Evolutionary conservation across 2,329 filamentous ascomycete genomes (phyloP), one percentile per base, ranked within the genome.

Genomic region (Gnomoniopsis smithogilvyi): DNA sequence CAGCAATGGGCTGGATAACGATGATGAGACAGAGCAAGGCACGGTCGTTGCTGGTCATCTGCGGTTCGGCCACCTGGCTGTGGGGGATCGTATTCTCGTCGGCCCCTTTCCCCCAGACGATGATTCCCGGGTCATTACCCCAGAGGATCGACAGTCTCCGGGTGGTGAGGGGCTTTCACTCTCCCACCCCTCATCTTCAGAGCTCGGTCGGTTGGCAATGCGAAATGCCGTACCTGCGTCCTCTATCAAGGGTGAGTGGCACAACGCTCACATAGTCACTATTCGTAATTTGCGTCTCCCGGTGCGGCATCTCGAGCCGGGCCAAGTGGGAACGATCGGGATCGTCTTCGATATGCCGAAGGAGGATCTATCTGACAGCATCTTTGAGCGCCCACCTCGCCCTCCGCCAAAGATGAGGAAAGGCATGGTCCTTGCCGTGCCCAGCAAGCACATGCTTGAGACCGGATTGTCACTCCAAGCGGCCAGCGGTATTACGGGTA

Each of bases 271-370:
- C 47, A 86, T 98, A 55, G 87, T 91, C 48, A 98, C 93, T 66
- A 87, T 97, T 47, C 88, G 94, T 22, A 96, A 96, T 66, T 78
- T 99, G 10, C 86, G 94, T 6, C 78, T 97, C 3, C 91, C 94
- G 0, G 92, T 97, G 0, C 85, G 86, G 50, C 85, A 82, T 0
- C 80, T 98, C 8, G 81, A 87, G 53, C 81, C 87, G 17, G 92
- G 91, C 11, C 94, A 99, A 73, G 92, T 94, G 6, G 95, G 94
- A 1, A 97, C 93, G 0, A 83, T 99, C 56, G 94, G 93, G 0
- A 78, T 98, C 53, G 81, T 89, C 2, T 80, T 89, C n/a, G 77
- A 82, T 34, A 68, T 74, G 4, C 66, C 73, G 1, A 62, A 70
- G 17, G 70, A 74, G 24, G 70, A 72, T n/a, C 50, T 64, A 4